phyloP scores from a whole-genome alignment of 331 rosid genomes.

The Dryas integrifolia region DNA sequence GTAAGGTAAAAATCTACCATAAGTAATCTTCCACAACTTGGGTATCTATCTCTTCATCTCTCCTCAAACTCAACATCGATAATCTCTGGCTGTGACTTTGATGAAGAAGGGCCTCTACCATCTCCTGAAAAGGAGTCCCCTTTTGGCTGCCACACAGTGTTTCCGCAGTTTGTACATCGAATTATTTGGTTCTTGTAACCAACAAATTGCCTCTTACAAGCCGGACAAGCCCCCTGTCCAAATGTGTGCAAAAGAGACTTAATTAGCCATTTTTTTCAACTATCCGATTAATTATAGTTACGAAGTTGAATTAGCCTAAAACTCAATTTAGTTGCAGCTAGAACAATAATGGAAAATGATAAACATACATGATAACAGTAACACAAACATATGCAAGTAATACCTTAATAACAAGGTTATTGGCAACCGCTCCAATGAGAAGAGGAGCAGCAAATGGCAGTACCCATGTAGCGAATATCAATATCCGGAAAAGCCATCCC shows the following conservation, averaged over 20 bases:
- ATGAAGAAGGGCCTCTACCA: slow-evolving; percentile 36
- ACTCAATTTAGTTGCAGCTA: neutral
- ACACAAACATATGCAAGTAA: neutral
- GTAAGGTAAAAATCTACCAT: slow-evolving; percentile 8
- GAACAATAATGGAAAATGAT: neutral
- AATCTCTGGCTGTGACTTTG: slow-evolving; percentile 68
- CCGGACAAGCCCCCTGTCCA: slow-evolving; percentile 82
- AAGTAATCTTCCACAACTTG: neutral
- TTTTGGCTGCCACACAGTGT: slow-evolving; percentile 94
- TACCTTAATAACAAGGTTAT: slow-evolving; percentile 81
- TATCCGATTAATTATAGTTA: neutral
- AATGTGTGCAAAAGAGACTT: neutral
- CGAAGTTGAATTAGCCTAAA: neutral
- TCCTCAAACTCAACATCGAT: slow-evolving; percentile 96
- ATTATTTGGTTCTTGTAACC: slow-evolving; percentile 82
- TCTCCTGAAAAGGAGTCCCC: slow-evolving; percentile 59
- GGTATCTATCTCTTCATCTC: slow-evolving; percentile 43
- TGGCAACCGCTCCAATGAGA: slow-evolving; percentile 82
- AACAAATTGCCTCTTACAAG: slow-evolving; percentile 76
- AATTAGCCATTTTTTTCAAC: neutral
- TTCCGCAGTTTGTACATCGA: slow-evolving; percentile 75
- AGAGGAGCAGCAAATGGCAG: slow-evolving; percentile 95
- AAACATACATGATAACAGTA: neutral
- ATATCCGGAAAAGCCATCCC: slow-evolving; percentile 86
- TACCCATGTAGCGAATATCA: slow-evolving; percentile 76